Evolutionary conservation across 192 early-diverging fungal species (phyloP), one percentile per base, ranked within the genome.

Genomic region (Gryganskiella cystojenkinii): DNA sequence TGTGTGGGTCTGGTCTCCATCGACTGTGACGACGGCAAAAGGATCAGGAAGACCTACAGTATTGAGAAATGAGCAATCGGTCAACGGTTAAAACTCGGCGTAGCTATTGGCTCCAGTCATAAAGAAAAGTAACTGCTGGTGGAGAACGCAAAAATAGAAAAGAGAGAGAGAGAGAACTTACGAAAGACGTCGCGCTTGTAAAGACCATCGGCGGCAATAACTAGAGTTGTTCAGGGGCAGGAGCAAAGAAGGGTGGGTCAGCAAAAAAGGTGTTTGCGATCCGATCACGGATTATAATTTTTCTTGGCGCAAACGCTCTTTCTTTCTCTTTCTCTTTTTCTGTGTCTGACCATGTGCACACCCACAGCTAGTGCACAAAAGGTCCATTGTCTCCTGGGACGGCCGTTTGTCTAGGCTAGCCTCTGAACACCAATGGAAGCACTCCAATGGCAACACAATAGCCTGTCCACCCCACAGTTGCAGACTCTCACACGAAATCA

Each of bases 1-100:
- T n/a, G 94, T 95, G 52, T 96, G 92, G 9, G 95, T 97, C 82
- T 99, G 97, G 61, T 95, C 95, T 8, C 95, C 95, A 81, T 99
- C 94, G 20, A 99, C 93, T 0, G 95, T 97, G 30, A 99, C 85
- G 11, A 99, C 93, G 30, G 94, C 98, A 87, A 99, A 97, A n/a
- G 96, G 96, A 82, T 98, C 95, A 19, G 98, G 98, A 42, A 93
- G 80, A 6, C 92, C 88, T 90, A 71, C 24, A 28, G 53, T 54
- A 3, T 19, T 24, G 25, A 24, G 15, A 28, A 31, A 42, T 17
- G 45, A 2, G 10, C 11, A 10, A 25, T 13, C 20, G n/a, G 24
- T 11, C 6, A 15, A 2, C 6, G 17, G 31, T 20, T 14, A 20
- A 35, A 3, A 54, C 0, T 28, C 2, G 27, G 61, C 20, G 2